Conservation (phyloP, 1,139 yeast species). For the Kodamaea ohmeri region DNA sequence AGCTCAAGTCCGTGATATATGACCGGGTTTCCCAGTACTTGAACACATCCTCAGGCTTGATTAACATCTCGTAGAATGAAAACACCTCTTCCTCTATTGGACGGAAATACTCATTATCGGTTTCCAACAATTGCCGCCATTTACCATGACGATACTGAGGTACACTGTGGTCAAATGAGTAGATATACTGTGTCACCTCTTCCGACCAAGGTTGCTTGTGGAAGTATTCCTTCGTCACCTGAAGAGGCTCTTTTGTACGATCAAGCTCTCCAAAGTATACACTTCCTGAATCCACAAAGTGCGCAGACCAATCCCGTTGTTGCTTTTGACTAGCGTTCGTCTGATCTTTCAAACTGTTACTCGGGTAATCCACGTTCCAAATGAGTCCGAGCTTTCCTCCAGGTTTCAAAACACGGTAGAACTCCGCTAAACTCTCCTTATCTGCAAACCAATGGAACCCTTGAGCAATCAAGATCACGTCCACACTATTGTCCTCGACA, state of each 20-base stretch:
- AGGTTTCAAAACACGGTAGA: conserved; percentile 50
- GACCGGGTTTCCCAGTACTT: conserved; percentile 59
- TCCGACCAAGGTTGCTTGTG: conserved; percentile 26
- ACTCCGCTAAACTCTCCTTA: conserved; percentile 45
- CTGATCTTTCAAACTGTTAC: conserved; percentile 11
- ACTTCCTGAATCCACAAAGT: conserved; percentile 14
- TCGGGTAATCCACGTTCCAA: conserved; percentile 58
- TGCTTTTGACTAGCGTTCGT: too few species aligned
- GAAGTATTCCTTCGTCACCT: conserved; percentile 15
- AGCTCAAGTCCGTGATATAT: conserved; percentile 49
- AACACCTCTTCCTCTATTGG: conserved; percentile 31
- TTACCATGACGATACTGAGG: conserved; percentile 57
- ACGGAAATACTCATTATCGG: conserved; percentile 22
- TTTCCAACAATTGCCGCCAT: conserved; percentile 47
- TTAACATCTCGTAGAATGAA: conserved; percentile 29
- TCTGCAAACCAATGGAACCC: conserved; percentile 72
- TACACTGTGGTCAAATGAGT: conserved; percentile 36
- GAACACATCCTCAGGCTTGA: conserved; percentile 38
- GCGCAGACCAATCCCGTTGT: conserved; percentile 4
- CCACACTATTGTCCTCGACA: conserved; percentile 42
- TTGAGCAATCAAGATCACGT: conserved; percentile 58
- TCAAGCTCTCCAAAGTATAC: conserved; percentile 10
- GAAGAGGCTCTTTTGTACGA: neutral
- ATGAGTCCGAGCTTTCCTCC: conserved; percentile 51
- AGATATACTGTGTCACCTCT: conserved; percentile 25